Conservation (phyloP, 1,284 basidiomycete genomes). For the Ceratobasidium sp. region DNA sequence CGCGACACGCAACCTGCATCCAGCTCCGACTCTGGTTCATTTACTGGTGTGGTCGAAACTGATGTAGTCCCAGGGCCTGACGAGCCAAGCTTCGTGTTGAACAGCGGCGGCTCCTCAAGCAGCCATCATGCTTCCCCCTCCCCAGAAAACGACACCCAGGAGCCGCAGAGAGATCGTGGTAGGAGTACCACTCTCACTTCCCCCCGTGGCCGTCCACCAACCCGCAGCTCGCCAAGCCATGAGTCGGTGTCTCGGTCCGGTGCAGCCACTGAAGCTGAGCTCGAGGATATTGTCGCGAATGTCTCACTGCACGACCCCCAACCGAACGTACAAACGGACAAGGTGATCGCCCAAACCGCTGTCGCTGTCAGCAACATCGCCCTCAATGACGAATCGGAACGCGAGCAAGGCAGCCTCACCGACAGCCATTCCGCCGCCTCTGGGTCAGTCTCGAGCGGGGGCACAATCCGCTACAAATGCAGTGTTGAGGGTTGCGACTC, state of each 20-base stretch:
- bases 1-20: background rate
- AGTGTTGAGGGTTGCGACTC: constrained; percentile 5
- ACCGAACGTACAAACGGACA: background rate
- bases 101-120: constrained; percentile 18
- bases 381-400: background rate
- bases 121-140: background rate
- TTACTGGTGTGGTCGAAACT: constrained; percentile 18
- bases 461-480: constrained; percentile 3
- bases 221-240: constrained; percentile 11
- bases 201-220: constrained; percentile 5
- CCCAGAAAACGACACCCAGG: background rate
- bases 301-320: constrained; percentile 22
- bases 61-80: background rate
- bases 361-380: constrained; percentile 11
- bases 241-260: background rate
- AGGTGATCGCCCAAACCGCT: constrained; percentile 10
- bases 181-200: background rate
- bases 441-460: background rate
- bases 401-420: background rate
- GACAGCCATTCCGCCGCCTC: background rate
- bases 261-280: constrained; percentile 11
- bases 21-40: constrained; percentile 27
- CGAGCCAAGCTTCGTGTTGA: constrained; percentile 17
- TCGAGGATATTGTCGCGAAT: constrained; percentile 15
- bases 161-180: background rate